Evolutionary conservation across 352 stramenopile genomes (phyloP).

Genomic region (Globisporangium alternatum): DNA sequence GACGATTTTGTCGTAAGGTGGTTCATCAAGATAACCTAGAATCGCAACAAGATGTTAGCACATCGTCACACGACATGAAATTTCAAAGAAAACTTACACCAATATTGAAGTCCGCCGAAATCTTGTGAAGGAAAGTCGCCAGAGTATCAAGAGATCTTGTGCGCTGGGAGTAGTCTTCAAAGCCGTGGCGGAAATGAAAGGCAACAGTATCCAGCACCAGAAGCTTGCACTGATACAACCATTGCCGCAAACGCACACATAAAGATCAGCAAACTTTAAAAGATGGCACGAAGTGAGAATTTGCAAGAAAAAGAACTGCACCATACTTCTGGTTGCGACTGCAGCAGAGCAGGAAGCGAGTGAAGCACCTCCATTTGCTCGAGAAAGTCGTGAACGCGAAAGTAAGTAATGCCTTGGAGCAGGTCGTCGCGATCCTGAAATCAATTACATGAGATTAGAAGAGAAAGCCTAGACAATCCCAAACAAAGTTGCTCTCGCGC

Average conservation of each 20-base stretch:
- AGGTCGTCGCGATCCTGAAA: slow-evolving; percentile 74
- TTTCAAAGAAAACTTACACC: slow-evolving; percentile 26
- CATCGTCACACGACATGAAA: too few species aligned
- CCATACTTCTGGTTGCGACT: slow-evolving; percentile 28
- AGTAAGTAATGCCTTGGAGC: slow-evolving; percentile 74
- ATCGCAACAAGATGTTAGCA: too few species aligned
- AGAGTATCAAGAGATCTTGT: slow-evolving; percentile 67
- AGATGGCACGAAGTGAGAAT: too few species aligned
- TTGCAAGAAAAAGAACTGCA: not conserved
- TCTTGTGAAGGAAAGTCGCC: slow-evolving; percentile 59
- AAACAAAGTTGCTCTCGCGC: slow-evolving; percentile 18
- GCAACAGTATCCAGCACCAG: slow-evolving; percentile 92
- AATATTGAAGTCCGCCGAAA: slow-evolving; percentile 55
- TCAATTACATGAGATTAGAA: not conserved
- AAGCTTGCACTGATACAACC: slow-evolving; percentile 66
- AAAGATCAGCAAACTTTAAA: not conserved
- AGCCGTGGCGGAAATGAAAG: slow-evolving; percentile 92
- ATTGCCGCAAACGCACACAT: not conserved
- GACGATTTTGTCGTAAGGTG: slow-evolving; percentile 65
- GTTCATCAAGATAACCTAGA: slow-evolving; percentile 65
- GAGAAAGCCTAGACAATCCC: slow-evolving; percentile 4
- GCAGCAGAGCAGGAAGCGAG: slow-evolving; percentile 61
- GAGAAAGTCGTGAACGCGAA: slow-evolving; percentile 82
- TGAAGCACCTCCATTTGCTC: slow-evolving; percentile 89
- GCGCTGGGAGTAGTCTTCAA: slow-evolving; percentile 70